Evolutionary conservation across 352 stramenopile species (phyloP), one percentile per base, ranked within the genome.

Genomic region (Blastocystis sp.): DNA sequence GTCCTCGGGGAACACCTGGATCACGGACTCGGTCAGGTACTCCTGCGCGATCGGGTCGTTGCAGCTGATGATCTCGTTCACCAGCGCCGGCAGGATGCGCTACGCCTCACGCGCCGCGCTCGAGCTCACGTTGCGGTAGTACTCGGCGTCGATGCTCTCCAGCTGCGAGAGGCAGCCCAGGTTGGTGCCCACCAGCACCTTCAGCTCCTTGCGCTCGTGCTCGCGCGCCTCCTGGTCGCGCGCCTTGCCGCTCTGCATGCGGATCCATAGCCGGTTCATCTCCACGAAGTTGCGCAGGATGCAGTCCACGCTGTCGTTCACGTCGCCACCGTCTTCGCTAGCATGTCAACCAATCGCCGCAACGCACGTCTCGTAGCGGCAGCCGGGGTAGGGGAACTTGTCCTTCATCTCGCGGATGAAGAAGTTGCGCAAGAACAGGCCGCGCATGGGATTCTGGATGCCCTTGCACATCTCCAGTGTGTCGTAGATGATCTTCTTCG

Each of bases 221-320:
- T 96, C 93, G 60, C 93, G 90, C 86, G 91, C 88, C 66, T 92
- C 90, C 45, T 91, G 91, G 88, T 97, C 93, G 82, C 96, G 96
- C n/a, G 86, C 76, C 14, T 87, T 89, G 4, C 88, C 92, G 88
- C 89, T 86, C 61, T 98, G 96, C 92, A 99, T 97, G 78, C 96
- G 95, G n/a, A 99, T 97, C 97, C 96, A 99, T 17, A 99, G 92
- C 19, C 95, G 94, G 89, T 98, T 99, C 86, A 96, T 98, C 91
- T 98, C 96, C 34, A 94, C 91, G 52, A 99, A 96, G 90, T 99
- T 99, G 59, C 95, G 92, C 79, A 99, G 89, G 78, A 99, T 91
- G 89, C 98, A 98, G 89, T 96, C 91, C 69, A 98, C 94, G 5
- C 95, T 94, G 91, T 99, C 95, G 59, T 91, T 91, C 23, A 92